Conservation (phyloP, 495 filamentous ascomycete genomes). For the Aspergillus cavernicola region DNA sequence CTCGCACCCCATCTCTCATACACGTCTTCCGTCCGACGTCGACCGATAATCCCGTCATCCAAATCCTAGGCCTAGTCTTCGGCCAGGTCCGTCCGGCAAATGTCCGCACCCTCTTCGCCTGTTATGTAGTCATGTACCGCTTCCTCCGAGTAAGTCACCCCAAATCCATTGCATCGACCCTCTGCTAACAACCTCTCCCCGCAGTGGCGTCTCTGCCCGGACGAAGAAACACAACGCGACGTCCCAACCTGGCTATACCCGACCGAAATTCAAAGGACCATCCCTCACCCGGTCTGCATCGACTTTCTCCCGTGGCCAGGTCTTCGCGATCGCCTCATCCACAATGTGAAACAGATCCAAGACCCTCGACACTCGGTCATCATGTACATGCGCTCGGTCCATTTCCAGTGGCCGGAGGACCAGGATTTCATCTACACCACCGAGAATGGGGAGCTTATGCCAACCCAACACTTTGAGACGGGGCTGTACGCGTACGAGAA, state of each 20-base stretch:
- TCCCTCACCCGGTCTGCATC: slow-evolving; percentile 14
- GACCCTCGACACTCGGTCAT: slow-evolving; percentile 11
- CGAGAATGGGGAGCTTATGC: slow-evolving; percentile 8
- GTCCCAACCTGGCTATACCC: slow-evolving; percentile 12
- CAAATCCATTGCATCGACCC: no score
- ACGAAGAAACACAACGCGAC: slow-evolving; percentile 16
- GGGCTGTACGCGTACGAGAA: slow-evolving; percentile 5
- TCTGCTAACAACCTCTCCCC: not conserved
- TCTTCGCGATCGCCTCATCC: slow-evolving; percentile 10
- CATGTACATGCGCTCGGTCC: slow-evolving; percentile 10
- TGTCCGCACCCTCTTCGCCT: slow-evolving; percentile 10
- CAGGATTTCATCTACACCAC: slow-evolving; percentile 11
- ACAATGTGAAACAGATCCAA: not conserved
- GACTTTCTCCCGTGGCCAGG: slow-evolving; percentile 14
- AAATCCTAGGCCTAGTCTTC: slow-evolving; percentile 11
- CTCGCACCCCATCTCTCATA: slow-evolving; percentile 8
- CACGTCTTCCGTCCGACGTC: slow-evolving; percentile 13
- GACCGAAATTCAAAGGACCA: slow-evolving; percentile 11
- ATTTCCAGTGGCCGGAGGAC: slow-evolving; percentile 11
- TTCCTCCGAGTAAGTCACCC: slow-evolving; percentile 6
- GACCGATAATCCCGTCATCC: slow-evolving; percentile 14
- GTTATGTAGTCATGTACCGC: slow-evolving; percentile 13
- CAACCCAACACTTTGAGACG: slow-evolving; percentile 4
- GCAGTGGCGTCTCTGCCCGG: slow-evolving; percentile 14
- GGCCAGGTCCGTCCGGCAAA: slow-evolving; percentile 13